Base-by-base conservation (phyloP, 441 rosid genomes). In the Raphanus hybrid region DNA sequence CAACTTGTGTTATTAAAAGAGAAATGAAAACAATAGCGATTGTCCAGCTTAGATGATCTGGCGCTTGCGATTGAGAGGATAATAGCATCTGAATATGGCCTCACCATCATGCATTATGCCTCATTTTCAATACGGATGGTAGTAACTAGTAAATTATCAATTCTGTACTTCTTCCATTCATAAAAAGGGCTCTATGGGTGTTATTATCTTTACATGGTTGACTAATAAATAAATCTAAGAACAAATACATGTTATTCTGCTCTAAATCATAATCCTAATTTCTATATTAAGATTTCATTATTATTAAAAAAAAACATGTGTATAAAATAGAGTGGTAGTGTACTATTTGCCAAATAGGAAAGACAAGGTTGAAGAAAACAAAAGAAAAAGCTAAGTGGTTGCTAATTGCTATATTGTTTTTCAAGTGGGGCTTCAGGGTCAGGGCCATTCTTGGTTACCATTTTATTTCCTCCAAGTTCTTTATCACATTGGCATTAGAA, bases 281-380 rank as follows among this genome's bases (percentile, higher is more conserved):
- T 29, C 0, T 34, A 34, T 34, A 43, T 43, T 18, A 57, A 9
- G 1, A n/a, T 48, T 48, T 52, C 3, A 15, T 9, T 6, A 52
- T 6, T 52, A 52, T 14, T 9, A 10, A 43, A n/a, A 50, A 50
- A 52, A 6, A 35, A 14, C 20, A 14, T 15, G 6, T 52, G 14
- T 14, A 58, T 4, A 10, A 37, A 10, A 58, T 58, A 58, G 34
- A 58, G 14, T 58, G 14, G 14, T 23, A 59, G 63, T 26, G 15
- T 59, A 23, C 63, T 59, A 59, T 23, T 10, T 59, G 32, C 65
- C 65, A 61, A 12, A 29, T 29, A 61, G 41, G 20, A 61, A 61
- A 29, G 11, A 27, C 65, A 29, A 54, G 59, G 59, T 7, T 52
- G 8, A 12, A 6, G 57, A 5, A n/a, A 34, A 14, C 12, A 12